Percentiles rank a stretch among this genome's conserved stretches.
Evolutionary conservation across 345 rosid species (phyloP).

Genomic region (Microthlaspi erraticum): DNA sequence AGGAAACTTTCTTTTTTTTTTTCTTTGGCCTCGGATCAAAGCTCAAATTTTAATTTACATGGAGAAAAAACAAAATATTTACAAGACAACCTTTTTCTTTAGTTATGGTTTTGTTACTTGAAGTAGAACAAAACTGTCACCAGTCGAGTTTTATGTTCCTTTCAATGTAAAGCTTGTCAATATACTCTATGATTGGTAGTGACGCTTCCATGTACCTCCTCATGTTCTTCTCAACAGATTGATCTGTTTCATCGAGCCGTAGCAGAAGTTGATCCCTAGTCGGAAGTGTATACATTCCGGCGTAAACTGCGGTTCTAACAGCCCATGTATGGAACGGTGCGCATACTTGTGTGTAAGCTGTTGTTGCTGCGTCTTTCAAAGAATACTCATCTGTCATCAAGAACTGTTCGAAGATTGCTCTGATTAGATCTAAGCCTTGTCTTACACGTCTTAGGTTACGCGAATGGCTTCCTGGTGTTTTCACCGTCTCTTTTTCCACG

Average conservation of each 20-base stretch:
- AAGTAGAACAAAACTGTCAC: slow-evolving; percentile 43
- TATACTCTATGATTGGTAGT: slow-evolving; percentile 64
- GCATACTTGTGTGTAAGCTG: slow-evolving; percentile 84
- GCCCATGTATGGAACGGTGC: slow-evolving; percentile 94
- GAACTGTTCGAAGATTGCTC: slow-evolving; percentile 78
- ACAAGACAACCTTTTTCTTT: not conserved
- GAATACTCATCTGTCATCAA: slow-evolving; percentile 62
- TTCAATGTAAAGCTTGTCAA: slow-evolving; percentile 70
- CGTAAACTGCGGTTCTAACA: slow-evolving; percentile 83
- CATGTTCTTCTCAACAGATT: slow-evolving; percentile 83
- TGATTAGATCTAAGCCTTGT: slow-evolving; percentile 89
- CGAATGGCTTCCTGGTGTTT: slow-evolving; percentile 76
- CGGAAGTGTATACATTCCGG: slow-evolving; percentile 96
- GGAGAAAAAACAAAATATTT: too few relatives aligned
- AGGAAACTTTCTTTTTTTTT: too few relatives aligned
- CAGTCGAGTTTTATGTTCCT: slow-evolving; percentile 81
- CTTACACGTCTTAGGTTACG: slow-evolving; percentile 87
- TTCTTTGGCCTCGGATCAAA: too few relatives aligned
- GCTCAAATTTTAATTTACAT: too few relatives aligned
- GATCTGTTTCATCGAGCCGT: slow-evolving; percentile 80
- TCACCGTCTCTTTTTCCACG: slow-evolving; percentile 71
- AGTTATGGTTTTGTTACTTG: not conserved
- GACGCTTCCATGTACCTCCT: slow-evolving; percentile 69
- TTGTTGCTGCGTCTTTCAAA: slow-evolving; percentile 80
- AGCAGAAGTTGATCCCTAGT: slow-evolving; percentile 72